Evolutionary conservation across 2,329 filamentous ascomycete species (phyloP), one percentile per base, ranked within the genome.

Genomic region (Fusarium sp.): DNA sequence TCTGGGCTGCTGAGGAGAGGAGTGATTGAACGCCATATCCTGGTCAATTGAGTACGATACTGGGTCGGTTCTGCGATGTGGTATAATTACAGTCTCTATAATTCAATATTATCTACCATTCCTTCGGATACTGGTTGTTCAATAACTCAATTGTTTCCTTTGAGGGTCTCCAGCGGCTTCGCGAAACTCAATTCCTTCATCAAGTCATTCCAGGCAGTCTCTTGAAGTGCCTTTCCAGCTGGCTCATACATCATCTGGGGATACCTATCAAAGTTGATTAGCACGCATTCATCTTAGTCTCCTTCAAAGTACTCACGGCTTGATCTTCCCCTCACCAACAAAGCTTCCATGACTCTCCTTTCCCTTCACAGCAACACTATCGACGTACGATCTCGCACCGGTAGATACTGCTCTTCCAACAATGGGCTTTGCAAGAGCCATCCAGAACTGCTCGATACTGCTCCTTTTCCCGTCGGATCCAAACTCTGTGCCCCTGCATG

Each of bases 401-500:
- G 61, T 63, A 4, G 60, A 37, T 3, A 53, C 53, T 6, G 49
- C n/a, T 21, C 73, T 63, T 18, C 49, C 69, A 5, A 75, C 35
- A 1, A 74, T 20, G 1, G 12, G 26, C 5, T 43, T 55, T 13
- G 61, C 21, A 9, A 72, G 26, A 2, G 33, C 10, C 44, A 68
- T 66, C 9, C 74, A 38, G 7, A 75, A 23, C 8, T 46, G 41
- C 8, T 57, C 59, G 0, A 75, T 13, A 4, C 70, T 28, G 4
- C 73, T 69, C 3, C 63, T 61, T 8, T 61, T 44, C 0, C 72
- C 66, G 1, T 83, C 78, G 5, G 80, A 75, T 20, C 70, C 67
- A 8, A 88, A 76, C 1, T 76, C 72, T 0, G 86, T 86, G 6
- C 82, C 84, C 18, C 75, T 79, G 20, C 80, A 77, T 16, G 78